Evolutionary conservation across 208 protist genomes (phyloP), one percentile per base, ranked within the genome.

Genomic region (Phytomonas sp.): DNA sequence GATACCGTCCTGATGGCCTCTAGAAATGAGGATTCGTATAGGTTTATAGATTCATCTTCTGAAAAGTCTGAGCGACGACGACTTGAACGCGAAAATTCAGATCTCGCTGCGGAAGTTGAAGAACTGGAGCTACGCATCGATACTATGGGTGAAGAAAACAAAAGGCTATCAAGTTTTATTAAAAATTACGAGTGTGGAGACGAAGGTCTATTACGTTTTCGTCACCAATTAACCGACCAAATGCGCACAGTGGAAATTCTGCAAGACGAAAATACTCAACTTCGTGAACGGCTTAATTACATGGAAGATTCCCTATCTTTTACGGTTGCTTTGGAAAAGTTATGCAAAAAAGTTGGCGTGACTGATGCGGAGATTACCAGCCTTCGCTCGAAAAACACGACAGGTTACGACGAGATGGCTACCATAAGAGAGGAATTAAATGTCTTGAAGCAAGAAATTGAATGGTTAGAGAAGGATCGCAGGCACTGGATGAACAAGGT

Each of bases 401-500:
- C 72, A 1, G 69, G 80, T 26, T 91, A 87, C 71, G 92, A 81
- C 62, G 92, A 97, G 52, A 80, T 95, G 34, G 89, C 94, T 59
- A 90, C 82, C 1, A 67, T 97, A 14, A 81, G 84, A 7, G 88
- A 87, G 49, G 88, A 97, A 69, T 45, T 93, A 33, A 79, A 75
- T 60, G 70, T 86, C 0, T 75, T 94, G 31, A 94, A 93, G 72
- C 87, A 91, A 63, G 92, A 97, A 69, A 75, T 97, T 10, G 89
- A 92, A 69, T 94, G 88, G 86, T 72, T 97, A 14, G 92, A 97
- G 75, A 81, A 81, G 36, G 92, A 97, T 64, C 78, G 92, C 1
- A 86, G 82, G 4, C 81, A 93, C 63, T 95, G 89, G 89, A 93
- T 95, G 92, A 84, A 93, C 70, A 93, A 93, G 63, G 92, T 97